Evolutionary conservation across 345 rosid genomes (phyloP).

Genomic region (Eucalyptus rudis): DNA sequence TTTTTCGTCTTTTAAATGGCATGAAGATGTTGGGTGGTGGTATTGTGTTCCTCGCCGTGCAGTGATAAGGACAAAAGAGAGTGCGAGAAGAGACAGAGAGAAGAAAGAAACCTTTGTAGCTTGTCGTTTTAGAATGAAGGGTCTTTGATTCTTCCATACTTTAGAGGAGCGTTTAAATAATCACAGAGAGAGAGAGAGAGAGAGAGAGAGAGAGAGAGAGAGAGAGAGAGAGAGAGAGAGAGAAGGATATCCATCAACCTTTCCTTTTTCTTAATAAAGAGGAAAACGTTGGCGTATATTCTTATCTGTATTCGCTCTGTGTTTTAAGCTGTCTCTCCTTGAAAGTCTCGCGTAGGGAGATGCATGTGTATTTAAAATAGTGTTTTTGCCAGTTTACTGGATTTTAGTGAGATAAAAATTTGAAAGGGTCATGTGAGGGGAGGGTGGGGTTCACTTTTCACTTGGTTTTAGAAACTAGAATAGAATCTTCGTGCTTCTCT

Average conservation of each 20-base stretch:
- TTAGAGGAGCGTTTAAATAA: neutral
- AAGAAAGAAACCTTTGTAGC: conserved; percentile 26
- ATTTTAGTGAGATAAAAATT: neutral
- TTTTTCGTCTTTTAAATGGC: neutral
- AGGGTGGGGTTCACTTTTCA: conserved; percentile 32
- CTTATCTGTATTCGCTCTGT: conserved; percentile 26
- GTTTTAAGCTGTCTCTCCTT: conserved; percentile 37
- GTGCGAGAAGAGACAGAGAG: conserved; percentile 37
- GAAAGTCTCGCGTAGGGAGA: neutral
- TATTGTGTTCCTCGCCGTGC: neutral
- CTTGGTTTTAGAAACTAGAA: conserved; percentile 13
- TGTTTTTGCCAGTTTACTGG: neutral
- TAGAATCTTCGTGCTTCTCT: conserved; percentile 43
- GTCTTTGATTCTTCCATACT: conserved; percentile 16
- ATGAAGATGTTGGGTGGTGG: neutral
- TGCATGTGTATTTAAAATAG: neutral
- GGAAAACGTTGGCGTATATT: neutral
- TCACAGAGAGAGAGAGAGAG: neutral
- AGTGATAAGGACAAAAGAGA: conserved; percentile 38
- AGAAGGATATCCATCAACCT: neutral
- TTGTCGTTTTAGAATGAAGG: neutral
- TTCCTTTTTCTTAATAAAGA: neutral
- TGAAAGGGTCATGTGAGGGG: neutral
- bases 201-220: too few relatives aligned
- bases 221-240: neutral